Evolutionary conservation across 2,329 filamentous ascomycete genomes (phyloP), one percentile per base, ranked within the genome.

Genomic region (Paracorniculantispora psalliotae): DNA sequence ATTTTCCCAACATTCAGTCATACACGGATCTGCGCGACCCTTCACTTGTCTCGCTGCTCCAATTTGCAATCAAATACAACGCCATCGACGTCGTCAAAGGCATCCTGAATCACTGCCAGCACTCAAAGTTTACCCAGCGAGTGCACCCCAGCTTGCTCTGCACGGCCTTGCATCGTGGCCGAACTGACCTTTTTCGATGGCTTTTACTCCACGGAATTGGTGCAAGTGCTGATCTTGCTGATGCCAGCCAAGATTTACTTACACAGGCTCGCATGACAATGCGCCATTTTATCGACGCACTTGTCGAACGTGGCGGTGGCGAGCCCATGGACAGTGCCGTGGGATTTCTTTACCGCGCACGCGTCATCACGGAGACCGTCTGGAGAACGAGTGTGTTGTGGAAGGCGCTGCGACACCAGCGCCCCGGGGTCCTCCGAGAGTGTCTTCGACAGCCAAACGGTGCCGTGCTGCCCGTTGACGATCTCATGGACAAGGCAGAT

Each of bases 191-290:
- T 6, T 56, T 56, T 39, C 23, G 30, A 13, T 41, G 25, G 33
- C 53, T 56, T 23, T 7, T 56, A 6, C 23, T 56, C 9, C 53
- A 56, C n/a, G 43, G 53, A 9, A 41, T 56, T 9, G 53, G 28
- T 21, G 53, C 44, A 13, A 23, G 12, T 44, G 17, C n/a, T 17
- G 17, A 8, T 8, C 30, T 21, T 2, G 28, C 17, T 39, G 26
- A 13, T 15, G 43, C 21, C 9, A 30, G 43, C 10, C 9, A 9
- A 21, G 6, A n/a, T 28, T 35, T 56, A 28, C 53, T 48, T 1
- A 7, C 10, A 6, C 53, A 47, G 17, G 53, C 53, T 4, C 30
- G 43, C 8, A 7, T 4, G 15, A 47, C 44, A 2, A 43, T 56
- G 5, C 33, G n/a, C 15, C 7, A 26, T 15, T 39, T 48, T 23